Evolutionary conservation across 2,329 filamentous ascomycete genomes (phyloP), one percentile per base, ranked within the genome.

Genomic region (Pseudogymnoascus sp.): DNA sequence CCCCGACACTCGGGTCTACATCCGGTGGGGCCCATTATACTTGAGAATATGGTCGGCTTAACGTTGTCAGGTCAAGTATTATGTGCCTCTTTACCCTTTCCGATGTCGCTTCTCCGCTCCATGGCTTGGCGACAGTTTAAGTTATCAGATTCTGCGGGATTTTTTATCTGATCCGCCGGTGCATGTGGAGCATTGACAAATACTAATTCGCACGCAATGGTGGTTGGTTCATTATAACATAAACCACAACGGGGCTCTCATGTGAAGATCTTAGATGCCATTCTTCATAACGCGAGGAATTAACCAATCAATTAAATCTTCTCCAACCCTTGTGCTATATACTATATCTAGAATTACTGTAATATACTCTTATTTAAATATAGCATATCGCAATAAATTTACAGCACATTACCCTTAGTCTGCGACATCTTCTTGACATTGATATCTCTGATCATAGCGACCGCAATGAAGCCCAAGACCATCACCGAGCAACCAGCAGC

Each of bases 401-500:
- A 69, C 25, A 69, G 67, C 12, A 69, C 66, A 8, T 60, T 75
- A 8, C 78, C 78, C 69, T 77, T 77, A 19, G 75, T 74, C 68
- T 82, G 75, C 64, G 75, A 73, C 23, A 75, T 68, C 25, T 76
- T 71, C 62, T 75, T 77, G 38, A 82, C 72, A 38, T 79, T 75
- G 33, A 80, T 75, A 64, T 82, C 74, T 62, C 73, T 74, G 75
- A 79, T 81, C 62, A 81, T 69, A 2, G 71, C 64, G n/a, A 77
- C 72, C 62, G 69, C 76, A 1, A 74, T 65, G 35, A 82, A 71
- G 0, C 72, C 70, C 12, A 82, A 63, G 2, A 67, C 30, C 69
- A 83, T 74, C 5, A 83, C 70, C 4, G 73, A 77, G 7, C 78
- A 75, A 19, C 79, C 81, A 0, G 78, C 77, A 62, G 82, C 80